A percentile compares a stretch with the other conserved stretches of the same genome.
Conservation (phyloP, 2,329 filamentous ascomycete species). For the Pyrenophora graminea region DNA sequence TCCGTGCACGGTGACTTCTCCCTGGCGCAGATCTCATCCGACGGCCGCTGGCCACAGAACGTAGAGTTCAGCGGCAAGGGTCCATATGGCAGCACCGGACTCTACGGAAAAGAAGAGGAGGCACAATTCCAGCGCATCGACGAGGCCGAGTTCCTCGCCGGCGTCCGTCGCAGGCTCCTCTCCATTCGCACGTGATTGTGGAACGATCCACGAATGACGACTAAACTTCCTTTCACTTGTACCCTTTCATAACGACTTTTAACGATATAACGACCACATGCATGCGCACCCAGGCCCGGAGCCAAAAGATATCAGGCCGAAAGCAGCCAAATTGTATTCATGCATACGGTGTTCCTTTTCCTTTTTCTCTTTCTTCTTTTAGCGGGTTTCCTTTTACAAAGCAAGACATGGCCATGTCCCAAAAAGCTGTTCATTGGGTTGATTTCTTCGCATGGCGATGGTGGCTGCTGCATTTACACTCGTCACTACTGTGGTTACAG, state of each 20-base stretch:
- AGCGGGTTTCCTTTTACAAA: not conserved
- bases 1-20: slow-evolving; percentile 56
- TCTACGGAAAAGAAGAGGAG: slow-evolving; percentile 56
- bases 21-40: slow-evolving; percentile 48
- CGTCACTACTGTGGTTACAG: not conserved
- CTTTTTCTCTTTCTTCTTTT: too few relatives aligned
- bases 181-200: slow-evolving; percentile 44
- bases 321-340: slow-evolving; percentile 28
- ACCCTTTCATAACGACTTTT: slow-evolving; percentile 21
- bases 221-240: slow-evolving; percentile 27
- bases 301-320: slow-evolving; percentile 39
- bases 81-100: slow-evolving; percentile 55
- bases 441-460: slow-evolving; percentile 17
- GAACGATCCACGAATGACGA: slow-evolving; percentile 19
- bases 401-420: slow-evolving; percentile 9
- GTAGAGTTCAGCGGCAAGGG: slow-evolving; percentile 50
- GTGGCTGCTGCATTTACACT: slow-evolving; percentile 4
- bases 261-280: slow-evolving; percentile 35
- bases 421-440: slow-evolving; percentile 18
- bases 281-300: slow-evolving; percentile 40
- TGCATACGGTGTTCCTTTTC: slow-evolving; percentile 8
- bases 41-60: slow-evolving; percentile 49
- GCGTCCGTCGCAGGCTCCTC: slow-evolving; percentile 42
- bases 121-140: slow-evolving; percentile 47
- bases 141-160: slow-evolving; percentile 46